Conservation (phyloP, 441 rosid species). For the Gossypium lobatum region DNA sequence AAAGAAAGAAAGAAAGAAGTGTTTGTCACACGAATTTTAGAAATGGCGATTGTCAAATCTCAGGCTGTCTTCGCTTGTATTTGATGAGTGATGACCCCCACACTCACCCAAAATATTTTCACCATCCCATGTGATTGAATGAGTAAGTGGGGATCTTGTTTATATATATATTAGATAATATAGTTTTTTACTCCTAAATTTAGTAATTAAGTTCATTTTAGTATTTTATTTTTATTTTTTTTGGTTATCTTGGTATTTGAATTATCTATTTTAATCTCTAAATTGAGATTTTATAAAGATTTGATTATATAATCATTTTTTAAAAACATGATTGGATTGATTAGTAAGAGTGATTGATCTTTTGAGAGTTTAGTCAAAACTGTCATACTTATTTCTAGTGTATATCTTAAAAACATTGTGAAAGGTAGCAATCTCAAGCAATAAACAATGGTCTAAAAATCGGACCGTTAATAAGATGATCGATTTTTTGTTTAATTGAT, state of each 20-base stretch:
- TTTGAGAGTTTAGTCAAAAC: background rate
- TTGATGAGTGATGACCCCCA: conserved; percentile 1
- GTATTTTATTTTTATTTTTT: too few species aligned
- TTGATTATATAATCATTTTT: too few species aligned
- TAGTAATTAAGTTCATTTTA: too few species aligned
- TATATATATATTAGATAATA: too few species aligned
- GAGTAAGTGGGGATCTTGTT: conserved; percentile 10
- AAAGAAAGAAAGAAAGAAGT: background rate
- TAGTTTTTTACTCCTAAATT: too few species aligned
- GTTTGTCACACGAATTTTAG: background rate
- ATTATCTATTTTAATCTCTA: too few species aligned
- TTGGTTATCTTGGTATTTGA: too few species aligned
- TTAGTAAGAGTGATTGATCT: background rate
- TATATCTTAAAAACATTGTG: background rate
- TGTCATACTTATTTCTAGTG: background rate
- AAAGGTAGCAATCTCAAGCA: background rate
- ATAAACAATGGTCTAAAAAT: background rate
- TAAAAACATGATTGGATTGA: too few species aligned
- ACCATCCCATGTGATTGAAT: conserved; percentile 30
- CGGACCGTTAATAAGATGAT: too few species aligned
- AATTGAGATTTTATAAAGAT: too few species aligned
- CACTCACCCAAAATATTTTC: background rate
- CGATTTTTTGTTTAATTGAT: too few species aligned
- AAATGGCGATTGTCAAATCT: background rate
- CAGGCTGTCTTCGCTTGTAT: background rate